Evolutionary conservation across 2,329 filamentous ascomycete species (phyloP), one percentile per base, ranked within the genome.

Genomic region (Pestalotiopsis sp.): DNA sequence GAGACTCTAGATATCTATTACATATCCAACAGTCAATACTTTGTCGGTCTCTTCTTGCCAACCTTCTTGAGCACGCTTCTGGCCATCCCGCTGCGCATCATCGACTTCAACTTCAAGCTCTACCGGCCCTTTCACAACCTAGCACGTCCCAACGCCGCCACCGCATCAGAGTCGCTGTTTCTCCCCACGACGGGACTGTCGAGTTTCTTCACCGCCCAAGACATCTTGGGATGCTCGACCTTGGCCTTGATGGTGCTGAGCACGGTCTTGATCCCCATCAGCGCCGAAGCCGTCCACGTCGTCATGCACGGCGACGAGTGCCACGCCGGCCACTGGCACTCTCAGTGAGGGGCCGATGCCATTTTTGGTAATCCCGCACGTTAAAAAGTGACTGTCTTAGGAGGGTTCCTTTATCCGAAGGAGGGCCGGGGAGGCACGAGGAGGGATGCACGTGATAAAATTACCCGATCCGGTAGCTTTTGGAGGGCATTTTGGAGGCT

Each of bases 91-190:
- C 59, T 76, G 14, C 73, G 72, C 13, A 74, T 75, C 38, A 69
- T 77, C 45, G 70, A 75, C 66, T 64, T 61, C 12, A 77, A 76
- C 41, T 71, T 68, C 66, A 75, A 73, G 66, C 67, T 73, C 3
- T 71, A 76, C 60, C 80, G 81, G 69, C 80, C 81, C 0, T 82
- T 78, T 73, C 79, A 81, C 69, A 77, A 78, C 61, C 74, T 83
- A 13, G 74, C 77, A 17, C 49, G 38, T 7, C 71, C 75, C 0
- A 73, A 73, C 49, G 80, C 80, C 1, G 75, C 75, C 3, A 27
- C 70, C 0, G 80, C 79, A 0, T 70, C 72, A 7, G 73, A 78
- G 12, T 82, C 80, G 0, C 68, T 80, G 3, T 75, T 72, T 38
- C 71, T 78, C 6, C 66, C 74, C 11, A 75, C 74, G 0, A 70